Evolutionary conservation across 345 rosid genomes (phyloP).

Genomic region (Acer yangbiense): DNA sequence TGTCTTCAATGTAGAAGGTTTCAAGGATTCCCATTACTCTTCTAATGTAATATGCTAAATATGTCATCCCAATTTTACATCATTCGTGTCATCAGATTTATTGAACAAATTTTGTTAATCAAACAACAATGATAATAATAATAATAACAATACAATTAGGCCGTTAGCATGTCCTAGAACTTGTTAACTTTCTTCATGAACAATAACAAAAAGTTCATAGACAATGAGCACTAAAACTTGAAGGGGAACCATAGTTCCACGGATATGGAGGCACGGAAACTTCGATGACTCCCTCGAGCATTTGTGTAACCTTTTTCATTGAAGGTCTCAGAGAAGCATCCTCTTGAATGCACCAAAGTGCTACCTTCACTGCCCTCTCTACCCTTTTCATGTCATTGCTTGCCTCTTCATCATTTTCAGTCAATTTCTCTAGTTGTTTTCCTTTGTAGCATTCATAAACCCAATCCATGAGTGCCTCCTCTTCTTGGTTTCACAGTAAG

Average conservation of each 20-base stretch:
- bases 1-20: not conserved
- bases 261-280: constrained; percentile 15
- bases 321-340: constrained; percentile 14
- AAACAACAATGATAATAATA: not conserved
- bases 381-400: too few relatives aligned
- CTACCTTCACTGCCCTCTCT: not conserved
- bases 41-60: not conserved
- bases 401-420: too few relatives aligned
- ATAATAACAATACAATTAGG: not conserved
- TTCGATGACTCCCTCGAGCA: constrained; percentile 9
- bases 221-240: not conserved
- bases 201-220: not conserved
- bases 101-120: not conserved
- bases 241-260: constrained; percentile 1
- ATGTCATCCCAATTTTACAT: not conserved
- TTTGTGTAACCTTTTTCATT: constrained; percentile 7
- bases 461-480: too few relatives aligned
- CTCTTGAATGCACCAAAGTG: constrained; percentile 22
- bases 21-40: constrained; percentile 8
- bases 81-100: not conserved
- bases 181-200: not conserved
- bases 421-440: too few relatives aligned
- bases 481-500: not conserved
- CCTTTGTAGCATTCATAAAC: too few relatives aligned
- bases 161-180: not conserved